Evolutionary conservation across 805 yeast species (phyloP), one percentile per base, ranked within the genome.

Genomic region (Kodamaea hsintzibuensis): DNA sequence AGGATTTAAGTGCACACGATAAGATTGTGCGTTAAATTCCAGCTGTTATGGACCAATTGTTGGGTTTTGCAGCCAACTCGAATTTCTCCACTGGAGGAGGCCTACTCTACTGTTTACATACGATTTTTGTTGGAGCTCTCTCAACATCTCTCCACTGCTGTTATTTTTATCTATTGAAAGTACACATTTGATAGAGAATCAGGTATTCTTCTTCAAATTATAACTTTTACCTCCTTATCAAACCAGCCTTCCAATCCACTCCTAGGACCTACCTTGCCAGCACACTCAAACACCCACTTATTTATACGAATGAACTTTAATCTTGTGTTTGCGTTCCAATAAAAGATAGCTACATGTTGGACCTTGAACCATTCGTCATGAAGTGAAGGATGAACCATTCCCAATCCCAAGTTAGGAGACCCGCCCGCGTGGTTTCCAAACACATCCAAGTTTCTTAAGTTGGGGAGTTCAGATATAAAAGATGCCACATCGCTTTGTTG

Each of bases 281-380:
- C 60, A 55, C 70, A 64, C 57, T 79, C 80, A 66, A 82, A 83
- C 13, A 83, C 60, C 57, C 82, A 78, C 35, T 70, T 68, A 62
- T 82, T 81, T 40, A 83, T 75, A 55, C 81, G 72, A 16, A 83
- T 70, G 57, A 79, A 82, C 48, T 61, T 50, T 33, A 83, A 58
- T 1, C 51, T 38, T 0, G 38, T 39, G 55, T 70, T 74, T 8
- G 60, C 52, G 17, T 69, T 55, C 33, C 69, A 59, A 52, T 80
- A 74, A 5, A 72, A 67, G 42, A 68, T 56, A 1, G 85, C 87
- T 7, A 81, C 76, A 57, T 80, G 83, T 58, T 80, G 83, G 1
- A 82, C 82, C 52, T 81, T 72, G 55, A 74, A 73, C 86, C 86
- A 82, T 55, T 79, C 80, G 62, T 83, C 87, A 61, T 74, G 76